Percentiles rank a stretch among this genome's conserved stretches.
Conservation (phyloP, 257 asterid species). For the Mitragyna speciosa region DNA sequence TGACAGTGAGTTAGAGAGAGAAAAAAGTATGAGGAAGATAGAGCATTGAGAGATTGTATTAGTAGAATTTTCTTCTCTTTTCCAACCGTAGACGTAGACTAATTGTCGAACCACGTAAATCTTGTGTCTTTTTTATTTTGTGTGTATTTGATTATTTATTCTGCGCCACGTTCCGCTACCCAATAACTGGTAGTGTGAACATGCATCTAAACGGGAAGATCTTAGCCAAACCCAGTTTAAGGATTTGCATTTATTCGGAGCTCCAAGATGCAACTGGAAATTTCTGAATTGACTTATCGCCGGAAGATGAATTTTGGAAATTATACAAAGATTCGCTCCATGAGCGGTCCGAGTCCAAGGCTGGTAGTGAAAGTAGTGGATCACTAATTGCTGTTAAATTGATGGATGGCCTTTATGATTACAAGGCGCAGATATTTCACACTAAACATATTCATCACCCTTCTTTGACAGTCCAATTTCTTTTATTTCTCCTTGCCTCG, state of each 20-base stretch:
- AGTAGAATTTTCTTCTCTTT: too few relatives aligned
- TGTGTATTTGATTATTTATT: too few relatives aligned
- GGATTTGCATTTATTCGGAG: constrained; percentile 49
- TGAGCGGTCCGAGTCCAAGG: constrained; percentile 39
- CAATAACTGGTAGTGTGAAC: constrained; percentile 23
- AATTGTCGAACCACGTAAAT: too few relatives aligned
- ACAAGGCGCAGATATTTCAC: too few relatives aligned
- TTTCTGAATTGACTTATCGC: constrained; percentile 60
- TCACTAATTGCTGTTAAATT: constrained; percentile 64
- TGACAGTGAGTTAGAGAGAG: too few relatives aligned
- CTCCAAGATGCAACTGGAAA: constrained; percentile 65
- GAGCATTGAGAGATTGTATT: too few relatives aligned
- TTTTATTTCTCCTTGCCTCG: neutral
- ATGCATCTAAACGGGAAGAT: constrained; percentile 33
- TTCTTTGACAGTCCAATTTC: neutral
- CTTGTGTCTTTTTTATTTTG: too few relatives aligned
- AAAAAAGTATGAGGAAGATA: too few relatives aligned
- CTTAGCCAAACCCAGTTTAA: constrained; percentile 52
- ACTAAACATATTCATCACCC: neutral
- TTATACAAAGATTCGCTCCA: constrained; percentile 81
- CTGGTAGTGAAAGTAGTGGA: constrained; percentile 22
- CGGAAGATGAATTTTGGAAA: constrained; percentile 81
- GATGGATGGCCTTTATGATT: too few relatives aligned
- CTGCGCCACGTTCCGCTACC: too few relatives aligned
- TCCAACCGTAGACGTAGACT: too few relatives aligned